Evolutionary conservation across 1,139 yeast genomes (phyloP).

Genomic region (Taphrina sp.): DNA sequence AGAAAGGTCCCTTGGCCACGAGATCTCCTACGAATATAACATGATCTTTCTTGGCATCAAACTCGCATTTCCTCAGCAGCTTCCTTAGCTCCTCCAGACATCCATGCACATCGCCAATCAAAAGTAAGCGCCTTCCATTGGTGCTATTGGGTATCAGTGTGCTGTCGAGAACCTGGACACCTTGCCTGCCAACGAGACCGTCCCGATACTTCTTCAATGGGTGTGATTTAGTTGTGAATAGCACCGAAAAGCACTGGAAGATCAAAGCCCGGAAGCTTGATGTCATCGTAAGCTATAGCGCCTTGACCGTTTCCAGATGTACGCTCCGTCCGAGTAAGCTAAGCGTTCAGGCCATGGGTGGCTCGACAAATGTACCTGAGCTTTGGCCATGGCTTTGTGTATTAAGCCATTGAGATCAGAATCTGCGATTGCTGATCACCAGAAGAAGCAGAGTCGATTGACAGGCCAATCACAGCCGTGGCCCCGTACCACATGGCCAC

Average conservation of each 20-base stretch:
- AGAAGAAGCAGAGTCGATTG: too few species aligned
- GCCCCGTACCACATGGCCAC: too few species aligned
- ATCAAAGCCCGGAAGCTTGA: too few species aligned
- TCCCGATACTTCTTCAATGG: conserved; percentile 24
- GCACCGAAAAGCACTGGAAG: conserved; percentile 7
- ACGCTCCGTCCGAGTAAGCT: too few species aligned
- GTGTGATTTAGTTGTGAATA: conserved; percentile 26
- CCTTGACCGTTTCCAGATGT: too few species aligned
- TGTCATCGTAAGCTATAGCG: too few species aligned
- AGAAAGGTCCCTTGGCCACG: conserved; percentile 77
- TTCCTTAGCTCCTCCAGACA: conserved; percentile 56
- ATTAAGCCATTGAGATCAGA: too few species aligned
- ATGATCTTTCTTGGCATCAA: conserved; percentile 53
- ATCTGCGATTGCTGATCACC: too few species aligned
- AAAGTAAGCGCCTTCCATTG: conserved; percentile 51
- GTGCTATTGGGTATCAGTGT: conserved; percentile 29
- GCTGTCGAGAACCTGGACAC: conserved; percentile 9
- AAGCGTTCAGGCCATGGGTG: too few species aligned
- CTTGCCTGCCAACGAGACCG: conserved; percentile 21
- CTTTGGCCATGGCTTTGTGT: too few species aligned
- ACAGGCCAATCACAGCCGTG: too few species aligned
- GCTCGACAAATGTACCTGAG: too few species aligned
- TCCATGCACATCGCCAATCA: conserved; percentile 91
- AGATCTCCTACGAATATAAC: conserved; percentile 81
- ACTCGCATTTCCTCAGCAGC: conserved; percentile 52